These are phyloP conservation scores for Dothideomycetes sp. DNA, from an alignment of 2,329 filamentous ascomycete species.

Conservation along the genomic window DNA sequence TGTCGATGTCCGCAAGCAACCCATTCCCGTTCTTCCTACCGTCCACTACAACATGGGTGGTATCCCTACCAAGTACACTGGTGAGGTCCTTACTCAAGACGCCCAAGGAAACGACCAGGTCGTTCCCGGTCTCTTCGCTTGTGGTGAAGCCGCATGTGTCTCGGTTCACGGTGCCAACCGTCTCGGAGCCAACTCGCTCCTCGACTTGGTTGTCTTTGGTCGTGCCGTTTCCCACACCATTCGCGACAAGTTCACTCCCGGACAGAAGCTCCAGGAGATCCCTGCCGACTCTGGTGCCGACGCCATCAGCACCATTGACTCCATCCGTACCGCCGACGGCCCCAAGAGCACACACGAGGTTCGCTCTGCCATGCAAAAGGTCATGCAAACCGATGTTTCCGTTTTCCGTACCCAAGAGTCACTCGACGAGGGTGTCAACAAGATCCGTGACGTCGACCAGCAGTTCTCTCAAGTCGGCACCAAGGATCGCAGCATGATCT, in stretches of 20 bases:
- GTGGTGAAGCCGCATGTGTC: slow-evolving; percentile 93
- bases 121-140: slow-evolving; percentile 90
- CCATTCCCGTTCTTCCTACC: slow-evolving; percentile 90
- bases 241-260: slow-evolving; percentile 84
- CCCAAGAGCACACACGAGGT: slow-evolving; percentile 83
- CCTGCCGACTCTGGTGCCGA: slow-evolving; percentile 80
- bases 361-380: slow-evolving; percentile 89
- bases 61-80: slow-evolving; percentile 95
- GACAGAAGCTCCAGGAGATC: slow-evolving; percentile 68
- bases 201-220: slow-evolving; percentile 95
- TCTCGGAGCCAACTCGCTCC: slow-evolving; percentile 93
- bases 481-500: slow-evolving; percentile 99
- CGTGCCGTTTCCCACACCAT: slow-evolving; percentile 96
- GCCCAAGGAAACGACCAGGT: slow-evolving; percentile 81
- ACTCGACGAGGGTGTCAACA: slow-evolving; percentile 79
- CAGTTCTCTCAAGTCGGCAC: slow-evolving; percentile 77
- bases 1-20: slow-evolving; percentile 94
- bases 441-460: slow-evolving; percentile 73
- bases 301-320: slow-evolving; percentile 76
- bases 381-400: slow-evolving; percentile 94
- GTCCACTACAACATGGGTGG: slow-evolving; percentile 99
- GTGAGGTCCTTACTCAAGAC: slow-evolving; percentile 86
- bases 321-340: slow-evolving; percentile 73
- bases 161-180: slow-evolving; percentile 98
- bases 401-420: slow-evolving; percentile 94